These are phyloP conservation scores for Erodium chrysanthum DNA, from an alignment of 441 rosid species.

Conservation along the genomic window DNA sequence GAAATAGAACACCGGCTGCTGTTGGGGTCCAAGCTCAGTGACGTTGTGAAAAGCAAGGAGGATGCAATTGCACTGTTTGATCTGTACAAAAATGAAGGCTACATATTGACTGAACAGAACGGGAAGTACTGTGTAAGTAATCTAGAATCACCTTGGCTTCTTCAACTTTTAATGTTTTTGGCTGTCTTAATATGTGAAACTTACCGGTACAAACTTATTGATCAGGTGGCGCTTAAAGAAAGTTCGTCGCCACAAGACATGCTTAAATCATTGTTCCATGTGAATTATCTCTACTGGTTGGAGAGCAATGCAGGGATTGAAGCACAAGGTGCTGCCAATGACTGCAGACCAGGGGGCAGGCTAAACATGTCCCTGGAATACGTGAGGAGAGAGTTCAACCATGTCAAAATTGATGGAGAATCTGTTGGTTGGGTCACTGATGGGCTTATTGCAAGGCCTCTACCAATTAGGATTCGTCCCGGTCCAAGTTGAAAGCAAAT, in stretches of 20 bases:
- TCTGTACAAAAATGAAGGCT: constrained; percentile 63
- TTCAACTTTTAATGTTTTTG: background rate
- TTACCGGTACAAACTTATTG: background rate
- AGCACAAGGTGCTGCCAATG: constrained; percentile 41
- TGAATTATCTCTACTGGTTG: constrained; percentile 79
- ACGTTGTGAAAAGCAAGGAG: constrained; percentile 54
- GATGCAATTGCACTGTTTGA: constrained; percentile 59
- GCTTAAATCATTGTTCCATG: constrained; percentile 90
- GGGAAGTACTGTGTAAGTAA: constrained; percentile 65
- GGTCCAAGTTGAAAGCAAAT: background rate
- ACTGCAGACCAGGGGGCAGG: constrained; percentile 65
- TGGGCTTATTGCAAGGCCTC: constrained; percentile 86
- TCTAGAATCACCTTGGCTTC: background rate
- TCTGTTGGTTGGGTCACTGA: constrained; percentile 68
- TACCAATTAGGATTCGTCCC: constrained; percentile 43
- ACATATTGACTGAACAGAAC: constrained; percentile 60
- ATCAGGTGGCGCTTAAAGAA: constrained; percentile 84
- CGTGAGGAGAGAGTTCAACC: constrained; percentile 67
- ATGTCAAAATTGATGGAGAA: constrained; percentile 58
- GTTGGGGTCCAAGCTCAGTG: constrained; percentile 76
- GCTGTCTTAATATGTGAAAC: background rate
- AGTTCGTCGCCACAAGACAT: constrained; percentile 63
- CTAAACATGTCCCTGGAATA: constrained; percentile 73
- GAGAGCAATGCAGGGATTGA: constrained; percentile 81
- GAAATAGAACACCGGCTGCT: constrained; percentile 59